Percentiles rank a stretch among this genome's conserved stretches.
Evolutionary conservation across 495 filamentous ascomycete species (phyloP).

Genomic region (Penicillium taxi): DNA sequence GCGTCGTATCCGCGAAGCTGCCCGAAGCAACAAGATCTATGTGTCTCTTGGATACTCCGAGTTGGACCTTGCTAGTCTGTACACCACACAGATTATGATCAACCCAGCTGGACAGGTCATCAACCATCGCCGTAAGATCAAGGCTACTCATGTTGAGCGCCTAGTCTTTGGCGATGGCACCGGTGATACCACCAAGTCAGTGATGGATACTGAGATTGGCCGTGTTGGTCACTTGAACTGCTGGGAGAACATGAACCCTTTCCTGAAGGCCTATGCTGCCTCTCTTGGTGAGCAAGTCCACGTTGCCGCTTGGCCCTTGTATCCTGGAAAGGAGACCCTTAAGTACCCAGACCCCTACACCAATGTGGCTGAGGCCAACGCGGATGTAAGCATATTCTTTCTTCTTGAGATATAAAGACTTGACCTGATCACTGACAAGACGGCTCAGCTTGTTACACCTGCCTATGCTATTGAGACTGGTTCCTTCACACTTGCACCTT

Average conservation of each 20-base stretch:
- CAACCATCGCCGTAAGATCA: conserved; percentile 31
- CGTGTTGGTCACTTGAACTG: conserved; percentile 28
- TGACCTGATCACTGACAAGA: conserved; percentile 25
- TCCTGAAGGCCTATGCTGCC: conserved; percentile 22
- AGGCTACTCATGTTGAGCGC: conserved; percentile 34
- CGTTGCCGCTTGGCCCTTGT: conserved; percentile 27
- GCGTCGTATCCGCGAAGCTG: conserved; percentile 36
- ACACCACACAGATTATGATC: conserved; percentile 31
- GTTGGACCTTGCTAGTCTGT: conserved; percentile 29
- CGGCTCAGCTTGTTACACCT: conserved; percentile 29
- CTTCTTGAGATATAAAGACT: conserved; percentile 39
- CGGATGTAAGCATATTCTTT: conserved; percentile 38
- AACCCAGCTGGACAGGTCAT: conserved; percentile 19
- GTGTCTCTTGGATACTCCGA: conserved; percentile 39
- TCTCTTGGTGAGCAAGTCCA: conserved; percentile 18
- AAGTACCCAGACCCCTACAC: conserved; percentile 20
- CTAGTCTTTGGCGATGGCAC: conserved; percentile 29
- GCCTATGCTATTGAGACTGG: conserved; percentile 40
- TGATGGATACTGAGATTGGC: conserved; percentile 17
- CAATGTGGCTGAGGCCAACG: conserved; percentile 34
- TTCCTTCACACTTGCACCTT: conserved; percentile 37
- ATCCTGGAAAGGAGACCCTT: background rate
- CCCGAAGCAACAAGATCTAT: conserved; percentile 32
- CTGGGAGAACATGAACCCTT: conserved; percentile 34
- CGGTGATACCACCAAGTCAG: conserved; percentile 23